These are phyloP conservation scores for Fusarium burgessii DNA, from an alignment of 2,329 filamentous ascomycete species.

Conservation along the genomic window DNA sequence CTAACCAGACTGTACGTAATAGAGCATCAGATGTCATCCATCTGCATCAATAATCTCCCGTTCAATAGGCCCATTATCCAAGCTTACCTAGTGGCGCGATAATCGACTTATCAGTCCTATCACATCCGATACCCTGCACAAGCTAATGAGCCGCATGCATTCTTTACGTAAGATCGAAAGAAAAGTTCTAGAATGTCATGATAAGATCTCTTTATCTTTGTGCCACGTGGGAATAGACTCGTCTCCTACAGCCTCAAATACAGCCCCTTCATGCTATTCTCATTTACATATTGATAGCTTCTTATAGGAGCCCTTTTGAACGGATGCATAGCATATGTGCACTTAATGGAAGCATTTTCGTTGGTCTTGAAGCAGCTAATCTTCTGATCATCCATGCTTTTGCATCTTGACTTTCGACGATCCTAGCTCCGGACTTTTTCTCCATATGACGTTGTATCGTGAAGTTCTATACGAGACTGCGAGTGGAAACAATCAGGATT, in stretches of 20 bases:
- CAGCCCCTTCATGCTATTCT: accelerated
- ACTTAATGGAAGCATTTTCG: not conserved
- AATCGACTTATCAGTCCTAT: too few relatives aligned
- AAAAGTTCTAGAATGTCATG: not conserved
- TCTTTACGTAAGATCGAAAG: accelerated
- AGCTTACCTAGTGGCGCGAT: not conserved
- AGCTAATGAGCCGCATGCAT: not conserved
- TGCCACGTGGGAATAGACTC: not conserved
- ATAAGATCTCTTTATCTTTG: accelerated
- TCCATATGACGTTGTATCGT: not conserved
- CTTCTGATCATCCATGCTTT: not conserved
- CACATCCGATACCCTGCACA: too few relatives aligned
- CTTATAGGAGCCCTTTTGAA: too few relatives aligned
- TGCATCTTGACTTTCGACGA: not conserved
- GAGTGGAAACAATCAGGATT: not conserved
- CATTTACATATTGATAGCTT: too few relatives aligned
- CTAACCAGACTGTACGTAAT: accelerated
- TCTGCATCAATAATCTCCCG: not conserved
- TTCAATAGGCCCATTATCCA: not conserved
- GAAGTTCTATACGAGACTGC: not conserved
- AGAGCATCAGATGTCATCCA: too few relatives aligned
- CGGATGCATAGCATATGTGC: too few relatives aligned
- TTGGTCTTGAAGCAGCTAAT: too few relatives aligned
- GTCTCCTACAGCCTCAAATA: not conserved
- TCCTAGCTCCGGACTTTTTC: accelerated